A percentile compares a stretch with the other conserved stretches of the same genome.
Evolutionary conservation across 164 flowering plant species (phyloP).

Genomic region (Sedum album): DNA sequence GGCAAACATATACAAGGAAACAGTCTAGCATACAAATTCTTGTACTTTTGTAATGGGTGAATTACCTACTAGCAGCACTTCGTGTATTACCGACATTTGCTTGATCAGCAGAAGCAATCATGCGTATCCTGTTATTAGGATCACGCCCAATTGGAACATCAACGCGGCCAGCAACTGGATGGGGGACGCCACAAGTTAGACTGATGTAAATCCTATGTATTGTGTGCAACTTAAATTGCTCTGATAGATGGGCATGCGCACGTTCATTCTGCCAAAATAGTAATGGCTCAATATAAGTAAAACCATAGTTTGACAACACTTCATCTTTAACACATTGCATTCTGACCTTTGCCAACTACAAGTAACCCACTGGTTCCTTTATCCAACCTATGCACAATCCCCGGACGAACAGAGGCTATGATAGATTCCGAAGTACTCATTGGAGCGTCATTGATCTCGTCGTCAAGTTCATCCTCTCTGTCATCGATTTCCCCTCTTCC

Average conservation of each 20-base stretch:
- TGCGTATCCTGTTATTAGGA: slow-evolving; percentile 64
- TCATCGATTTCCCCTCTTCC: slow-evolving; percentile 39
- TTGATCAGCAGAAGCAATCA: slow-evolving; percentile 66
- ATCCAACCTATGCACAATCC: slow-evolving; percentile 86
- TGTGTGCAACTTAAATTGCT: slow-evolving; percentile 77
- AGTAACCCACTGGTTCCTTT: slow-evolving; percentile 97
- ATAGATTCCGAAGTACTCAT: slow-evolving; percentile 18
- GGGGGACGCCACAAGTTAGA: slow-evolving; percentile 79
- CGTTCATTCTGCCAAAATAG: slow-evolving; percentile 57
- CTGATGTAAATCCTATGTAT: slow-evolving; percentile 77
- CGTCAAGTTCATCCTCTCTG: slow-evolving; percentile 45
- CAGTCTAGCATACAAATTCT: not conserved
- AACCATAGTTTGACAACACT: not conserved
- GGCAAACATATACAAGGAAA: not conserved
- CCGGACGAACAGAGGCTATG: slow-evolving; percentile 65
- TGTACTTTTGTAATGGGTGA: not conserved
- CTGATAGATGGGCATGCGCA: slow-evolving; percentile 77
- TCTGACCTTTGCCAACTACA: slow-evolving; percentile 89
- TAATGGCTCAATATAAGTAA: not conserved
- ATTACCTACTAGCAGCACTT: slow-evolving; percentile 95
- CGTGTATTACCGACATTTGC: slow-evolving; percentile 36
- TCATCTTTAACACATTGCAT: not conserved
- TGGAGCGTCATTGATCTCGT: slow-evolving; percentile 28
- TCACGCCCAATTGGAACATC: slow-evolving; percentile 90
- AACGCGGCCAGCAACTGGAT: slow-evolving; percentile 53